Evolutionary conservation across 2,329 filamentous ascomycete species (phyloP).

Genomic region (Colletotrichum sp.): DNA sequence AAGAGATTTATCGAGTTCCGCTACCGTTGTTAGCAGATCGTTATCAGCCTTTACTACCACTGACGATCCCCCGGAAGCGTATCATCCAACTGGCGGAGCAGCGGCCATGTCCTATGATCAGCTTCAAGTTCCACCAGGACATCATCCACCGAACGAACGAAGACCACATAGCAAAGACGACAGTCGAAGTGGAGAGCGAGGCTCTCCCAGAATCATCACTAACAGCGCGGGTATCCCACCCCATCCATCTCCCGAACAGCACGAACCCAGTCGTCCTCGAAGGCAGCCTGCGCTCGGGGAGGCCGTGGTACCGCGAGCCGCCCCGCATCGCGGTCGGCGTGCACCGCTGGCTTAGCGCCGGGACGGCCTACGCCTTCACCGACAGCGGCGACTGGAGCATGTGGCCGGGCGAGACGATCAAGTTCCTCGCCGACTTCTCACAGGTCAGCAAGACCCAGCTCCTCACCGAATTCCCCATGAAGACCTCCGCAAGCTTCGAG

Average conservation of each 20-base stretch:
- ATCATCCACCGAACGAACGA: slow-evolving; percentile 27
- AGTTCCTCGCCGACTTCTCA: slow-evolving; percentile 37
- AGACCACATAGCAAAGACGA: slow-evolving; percentile 24
- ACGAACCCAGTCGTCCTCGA: slow-evolving; percentile 41
- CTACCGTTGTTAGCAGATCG: slow-evolving; percentile 38
- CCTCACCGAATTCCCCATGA: slow-evolving; percentile 31
- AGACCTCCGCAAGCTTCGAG: slow-evolving; percentile 43
- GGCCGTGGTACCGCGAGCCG: slow-evolving; percentile 21
- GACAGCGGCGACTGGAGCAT: slow-evolving; percentile 48
- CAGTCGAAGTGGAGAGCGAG: slow-evolving; percentile 41
- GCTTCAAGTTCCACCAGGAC: slow-evolving; percentile 44
- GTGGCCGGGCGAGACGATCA: slow-evolving; percentile 31
- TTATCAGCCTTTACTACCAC: slow-evolving; percentile 43
- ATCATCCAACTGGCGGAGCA: slow-evolving; percentile 42
- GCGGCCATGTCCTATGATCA: slow-evolving; percentile 41
- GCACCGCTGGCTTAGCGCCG: slow-evolving; percentile 35
- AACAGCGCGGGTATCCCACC: slow-evolving; percentile 40
- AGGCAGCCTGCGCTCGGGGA: slow-evolving; percentile 31
- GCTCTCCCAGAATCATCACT: slow-evolving; percentile 42
- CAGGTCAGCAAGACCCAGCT: slow-evolving; percentile 33
- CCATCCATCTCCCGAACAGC: slow-evolving; percentile 31
- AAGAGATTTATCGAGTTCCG: slow-evolving; percentile 34
- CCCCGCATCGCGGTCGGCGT: slow-evolving; percentile 37
- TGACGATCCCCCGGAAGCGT: slow-evolving; percentile 38
- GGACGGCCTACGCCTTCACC: slow-evolving; percentile 41